These are phyloP conservation scores for Endocarpon pusillum DNA, from an alignment of 495 filamentous ascomycete species.

Conservation along the genomic window DNA sequence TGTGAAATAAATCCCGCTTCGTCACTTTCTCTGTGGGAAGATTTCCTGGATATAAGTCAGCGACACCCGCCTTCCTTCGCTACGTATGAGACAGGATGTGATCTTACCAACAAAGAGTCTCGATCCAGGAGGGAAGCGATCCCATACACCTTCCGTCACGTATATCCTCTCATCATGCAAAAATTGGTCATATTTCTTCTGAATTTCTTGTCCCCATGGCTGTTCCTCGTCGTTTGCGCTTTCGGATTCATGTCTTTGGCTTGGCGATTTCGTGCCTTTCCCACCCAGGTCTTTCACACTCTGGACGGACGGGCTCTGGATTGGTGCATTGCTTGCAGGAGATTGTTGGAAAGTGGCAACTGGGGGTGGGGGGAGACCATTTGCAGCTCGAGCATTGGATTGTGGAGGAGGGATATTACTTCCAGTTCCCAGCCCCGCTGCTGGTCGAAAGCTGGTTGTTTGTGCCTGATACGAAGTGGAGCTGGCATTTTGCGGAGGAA, in stretches of 20 bases:
- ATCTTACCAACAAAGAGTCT: slow-evolving; percentile 81
- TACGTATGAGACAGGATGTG: neutral
- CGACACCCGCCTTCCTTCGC: neutral
- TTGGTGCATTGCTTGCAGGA: neutral
- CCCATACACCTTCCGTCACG: slow-evolving; percentile 82
- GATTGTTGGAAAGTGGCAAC: slow-evolving; percentile 36
- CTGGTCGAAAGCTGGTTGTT: slow-evolving; percentile 17
- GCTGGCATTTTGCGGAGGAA: slow-evolving; percentile 19
- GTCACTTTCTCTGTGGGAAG: slow-evolving; percentile 83
- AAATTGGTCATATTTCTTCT: slow-evolving; percentile 71
- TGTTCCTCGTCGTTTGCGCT: slow-evolving; percentile 28
- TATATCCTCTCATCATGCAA: slow-evolving; percentile 60
- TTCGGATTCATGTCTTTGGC: slow-evolving; percentile 1
- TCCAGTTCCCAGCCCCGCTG: slow-evolving; percentile 6
- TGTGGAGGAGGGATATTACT: slow-evolving; percentile 6
- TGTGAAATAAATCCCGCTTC: slow-evolving; percentile 81
- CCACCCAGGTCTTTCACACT: slow-evolving; percentile 15
- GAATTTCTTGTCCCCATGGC: slow-evolving; percentile 41
- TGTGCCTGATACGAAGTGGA: slow-evolving; percentile 21
- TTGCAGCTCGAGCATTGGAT: slow-evolving; percentile 27
- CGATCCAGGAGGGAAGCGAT: slow-evolving; percentile 73
- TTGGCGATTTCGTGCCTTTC: slow-evolving; percentile 16
- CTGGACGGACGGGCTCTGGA: slow-evolving; percentile 7
- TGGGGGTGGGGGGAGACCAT: slow-evolving; percentile 42
- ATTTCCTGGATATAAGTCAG: slow-evolving; percentile 47